Evolutionary conservation across 2,329 filamentous ascomycete species (phyloP), one percentile per base, ranked within the genome.

Genomic region (Xylariaceae sp.): DNA sequence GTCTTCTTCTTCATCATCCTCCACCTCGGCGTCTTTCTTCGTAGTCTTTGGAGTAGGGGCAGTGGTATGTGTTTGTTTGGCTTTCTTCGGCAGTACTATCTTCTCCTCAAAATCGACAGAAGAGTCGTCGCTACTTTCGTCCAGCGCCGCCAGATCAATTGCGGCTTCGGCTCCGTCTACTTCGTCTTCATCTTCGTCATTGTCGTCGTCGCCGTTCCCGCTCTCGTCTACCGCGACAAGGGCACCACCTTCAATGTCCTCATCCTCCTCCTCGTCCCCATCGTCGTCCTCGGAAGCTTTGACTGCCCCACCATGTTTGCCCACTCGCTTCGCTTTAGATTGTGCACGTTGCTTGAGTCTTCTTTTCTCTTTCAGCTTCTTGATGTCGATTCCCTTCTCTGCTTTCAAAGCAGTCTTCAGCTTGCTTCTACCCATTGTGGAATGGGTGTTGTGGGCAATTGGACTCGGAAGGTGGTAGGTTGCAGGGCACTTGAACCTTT

Each of bases 81-180:
- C 71, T 72, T 78, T 81, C 26, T 64, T 57, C 6, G 54, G 57
- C n/a, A 83, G 84, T 69, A 75, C 72, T 59, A 87, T 77, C 75
- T 87, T 89, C 70, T 85, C 84, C 70, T 93, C 88, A 72, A 89
- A 85, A 72, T 93, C 89, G 47, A 91, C 80, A 59, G 88, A 86
- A 58, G 89, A 87, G 63, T 94, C 87, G 56, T 73, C 75, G 57
- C 86, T 83, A 69, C 81, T 83, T 61, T 86, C 83, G 67, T 87
- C 79, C 61, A 87, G 73, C 41, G 74, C 81, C 10, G 78, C 77
- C 53, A 81, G 73, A 62, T 86, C 62, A 30, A 57, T 30, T 11
- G 58, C 59, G 11, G 51, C 45, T 4, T 84, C 51, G 23, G 61
- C 35, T 45, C 64, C 52, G 18, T 55, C 52, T n/a, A n/a, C n/a